A percentile compares a stretch with the other conserved stretches of the same genome.
Evolutionary conservation across 2,329 filamentous ascomycete genomes (phyloP).

Genomic region (Ceratocystis harringtonii): DNA sequence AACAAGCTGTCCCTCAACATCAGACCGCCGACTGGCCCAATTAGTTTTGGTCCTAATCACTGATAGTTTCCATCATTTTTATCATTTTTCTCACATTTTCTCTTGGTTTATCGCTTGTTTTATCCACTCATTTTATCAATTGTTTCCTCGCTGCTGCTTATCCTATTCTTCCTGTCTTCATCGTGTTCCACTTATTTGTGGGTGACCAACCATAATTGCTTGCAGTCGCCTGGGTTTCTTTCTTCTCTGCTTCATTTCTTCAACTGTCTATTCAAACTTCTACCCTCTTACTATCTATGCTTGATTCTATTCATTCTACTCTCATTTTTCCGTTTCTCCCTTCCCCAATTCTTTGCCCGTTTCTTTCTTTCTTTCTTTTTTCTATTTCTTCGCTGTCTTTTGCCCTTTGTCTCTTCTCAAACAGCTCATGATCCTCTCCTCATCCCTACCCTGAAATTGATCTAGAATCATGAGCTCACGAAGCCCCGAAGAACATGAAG

Average conservation of each 20-base stretch:
- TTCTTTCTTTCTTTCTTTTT: not conserved
- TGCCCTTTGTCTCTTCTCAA: not conserved
- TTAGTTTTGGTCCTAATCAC: not conserved
- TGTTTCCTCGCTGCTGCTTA: not conserved
- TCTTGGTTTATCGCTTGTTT: not conserved
- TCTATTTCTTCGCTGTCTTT: not conserved
- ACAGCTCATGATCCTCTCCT: not conserved
- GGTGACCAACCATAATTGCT: not conserved
- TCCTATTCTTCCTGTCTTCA: conserved; percentile 1
- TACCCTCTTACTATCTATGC: not conserved
- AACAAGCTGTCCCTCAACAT: not conserved
- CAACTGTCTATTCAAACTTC: not conserved
- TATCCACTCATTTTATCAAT: not conserved
- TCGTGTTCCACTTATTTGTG: conserved; percentile 7
- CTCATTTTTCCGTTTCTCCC: not conserved
- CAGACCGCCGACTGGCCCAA: not conserved
- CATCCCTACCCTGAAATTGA: not conserved
- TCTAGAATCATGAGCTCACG: conserved; percentile 9
- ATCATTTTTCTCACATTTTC: not conserved
- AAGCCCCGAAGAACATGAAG: conserved; percentile 8
- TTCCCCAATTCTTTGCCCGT: not conserved
- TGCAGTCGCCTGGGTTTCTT: conserved; percentile 1
- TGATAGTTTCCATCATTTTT: not conserved
- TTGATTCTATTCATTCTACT: not conserved
- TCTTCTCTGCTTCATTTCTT: not conserved